Percentiles rank a stretch among this genome's conserved stretches.
phyloP scores from a whole-genome alignment of 2,329 filamentous ascomycete genomes.

The Intubia oerlemansii region DNA sequence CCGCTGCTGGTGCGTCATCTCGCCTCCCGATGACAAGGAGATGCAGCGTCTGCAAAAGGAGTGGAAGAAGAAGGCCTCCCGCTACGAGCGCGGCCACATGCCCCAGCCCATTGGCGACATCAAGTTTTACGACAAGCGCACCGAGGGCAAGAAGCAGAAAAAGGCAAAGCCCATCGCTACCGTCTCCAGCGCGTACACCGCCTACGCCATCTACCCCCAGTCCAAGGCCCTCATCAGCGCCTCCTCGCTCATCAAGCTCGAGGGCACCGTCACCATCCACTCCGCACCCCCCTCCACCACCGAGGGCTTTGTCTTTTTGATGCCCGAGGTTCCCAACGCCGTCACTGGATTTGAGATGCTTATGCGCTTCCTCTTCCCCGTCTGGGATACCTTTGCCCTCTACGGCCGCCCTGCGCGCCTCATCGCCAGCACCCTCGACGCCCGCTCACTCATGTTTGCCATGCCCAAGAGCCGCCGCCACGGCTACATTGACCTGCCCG shows the following conservation, averaged over 20 bases:
- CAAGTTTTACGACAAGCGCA: conserved; percentile 76
- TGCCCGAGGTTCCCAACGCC: conserved; percentile 86
- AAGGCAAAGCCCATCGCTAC: conserved; percentile 80
- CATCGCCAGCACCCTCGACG: conserved; percentile 69
- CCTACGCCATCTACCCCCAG: conserved; percentile 90
- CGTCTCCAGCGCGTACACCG: conserved; percentile 74
- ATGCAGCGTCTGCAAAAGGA: conserved; percentile 66
- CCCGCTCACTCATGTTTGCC: conserved; percentile 89
- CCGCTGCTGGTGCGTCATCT: conserved; percentile 89
- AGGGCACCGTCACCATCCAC: conserved; percentile 78
- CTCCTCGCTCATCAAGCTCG: conserved; percentile 83
- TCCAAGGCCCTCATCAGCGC: conserved; percentile 85
- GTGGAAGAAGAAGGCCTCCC: conserved; percentile 57
- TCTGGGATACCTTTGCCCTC: conserved; percentile 77
- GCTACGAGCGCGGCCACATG: conserved; percentile 52
- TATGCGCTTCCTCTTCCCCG: conserved; percentile 77
- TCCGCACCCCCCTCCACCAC: conserved; percentile 53
- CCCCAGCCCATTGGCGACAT: conserved; percentile 66
- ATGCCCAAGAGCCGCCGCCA: conserved; percentile 80
- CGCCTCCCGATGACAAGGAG: conserved; percentile 85
- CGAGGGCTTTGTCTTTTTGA: conserved; percentile 92
- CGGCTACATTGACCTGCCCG: conserved; percentile 74
- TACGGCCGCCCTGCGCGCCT: conserved; percentile 79
- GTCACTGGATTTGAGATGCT: conserved; percentile 92
- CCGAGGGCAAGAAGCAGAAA: conserved; percentile 65